A percentile compares a stretch with the other conserved stretches of the same genome.
Evolutionary conservation across 371 early-diverging fungal genomes (phyloP).

Genomic region (Syncephalastrum monosporum): DNA sequence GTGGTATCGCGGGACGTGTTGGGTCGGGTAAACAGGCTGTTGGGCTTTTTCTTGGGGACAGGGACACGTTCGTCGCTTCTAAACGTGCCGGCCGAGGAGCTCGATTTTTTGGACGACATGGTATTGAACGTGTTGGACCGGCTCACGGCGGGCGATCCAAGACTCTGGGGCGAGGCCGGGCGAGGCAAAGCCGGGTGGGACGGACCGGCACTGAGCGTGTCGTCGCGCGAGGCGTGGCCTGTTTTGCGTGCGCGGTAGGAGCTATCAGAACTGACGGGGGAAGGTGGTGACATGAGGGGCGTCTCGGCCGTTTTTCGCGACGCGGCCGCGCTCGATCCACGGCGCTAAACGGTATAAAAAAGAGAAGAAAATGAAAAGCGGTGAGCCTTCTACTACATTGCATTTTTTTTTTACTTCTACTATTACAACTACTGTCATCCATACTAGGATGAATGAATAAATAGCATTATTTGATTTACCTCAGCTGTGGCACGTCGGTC

Average conservation of each 20-base stretch:
- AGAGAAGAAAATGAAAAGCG: not conserved
- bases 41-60: not conserved
- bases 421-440: too few species aligned
- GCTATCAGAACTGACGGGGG: conserved; percentile 17
- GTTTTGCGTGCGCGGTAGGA: conserved; percentile 34
- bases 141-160: conserved; percentile 28
- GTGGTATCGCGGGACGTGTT: conserved; percentile 11
- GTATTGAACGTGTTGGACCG: conserved; percentile 48
- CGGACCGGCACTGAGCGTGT: too few species aligned
- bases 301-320: too few species aligned
- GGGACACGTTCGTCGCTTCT: conserved; percentile 17
- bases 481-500: conserved; percentile 2
- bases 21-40: conserved; percentile 7
- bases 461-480: not conserved
- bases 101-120: conserved; percentile 33
- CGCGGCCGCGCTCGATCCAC: too few species aligned
- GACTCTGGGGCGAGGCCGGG: conserved; percentile 39
- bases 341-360: not conserved
- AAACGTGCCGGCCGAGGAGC: conserved; percentile 13
- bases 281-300: conserved; percentile 9
- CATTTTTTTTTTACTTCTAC: too few species aligned
- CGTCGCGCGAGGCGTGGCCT: conserved; percentile 18
- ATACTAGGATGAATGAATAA: not conserved
- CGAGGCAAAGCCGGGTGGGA: conserved; percentile 3
- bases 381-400: not conserved